phyloP scores from a whole-genome alignment of 768 basidiomycete genomes.

The Dentipellis fragilis region DNA sequence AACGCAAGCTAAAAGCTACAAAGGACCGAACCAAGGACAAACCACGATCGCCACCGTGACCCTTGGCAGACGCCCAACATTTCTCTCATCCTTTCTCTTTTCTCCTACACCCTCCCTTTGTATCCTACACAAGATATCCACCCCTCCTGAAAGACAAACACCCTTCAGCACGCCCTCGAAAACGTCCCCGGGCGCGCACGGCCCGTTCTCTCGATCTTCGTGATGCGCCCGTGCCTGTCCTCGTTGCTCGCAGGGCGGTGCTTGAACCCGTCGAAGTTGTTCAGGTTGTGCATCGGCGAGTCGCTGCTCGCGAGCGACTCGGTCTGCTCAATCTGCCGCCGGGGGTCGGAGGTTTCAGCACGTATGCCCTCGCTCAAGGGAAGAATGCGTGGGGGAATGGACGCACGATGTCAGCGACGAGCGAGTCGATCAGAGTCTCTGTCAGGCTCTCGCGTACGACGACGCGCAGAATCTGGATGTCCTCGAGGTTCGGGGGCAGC shows the following conservation, averaged over 20 bases:
- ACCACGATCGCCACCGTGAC: neutral
- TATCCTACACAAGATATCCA: neutral
- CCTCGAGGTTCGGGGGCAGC: constrained; percentile 40
- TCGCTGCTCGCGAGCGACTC: constrained; percentile 40
- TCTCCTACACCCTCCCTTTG: neutral
- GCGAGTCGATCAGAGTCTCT: constrained; percentile 37
- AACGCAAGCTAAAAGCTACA: neutral
- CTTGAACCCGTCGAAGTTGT: constrained; percentile 25
- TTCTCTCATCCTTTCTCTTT: neutral
- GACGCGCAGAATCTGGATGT: constrained; percentile 49
- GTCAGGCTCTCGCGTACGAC: constrained; percentile 49
- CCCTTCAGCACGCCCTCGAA: constrained; percentile 49
- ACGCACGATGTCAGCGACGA: constrained; percentile 63
- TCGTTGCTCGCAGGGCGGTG: constrained; percentile 25
- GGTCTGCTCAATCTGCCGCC: constrained; percentile 54
- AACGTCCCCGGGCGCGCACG: constrained; percentile 52
- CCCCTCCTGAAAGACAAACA: too few relatives aligned
- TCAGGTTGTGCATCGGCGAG: constrained; percentile 42
- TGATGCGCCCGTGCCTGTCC: constrained; percentile 31
- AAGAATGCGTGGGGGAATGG: constrained; percentile 37
- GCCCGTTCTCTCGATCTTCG: constrained; percentile 28
- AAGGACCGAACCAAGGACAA: neutral
- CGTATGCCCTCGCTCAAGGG: too few relatives aligned
- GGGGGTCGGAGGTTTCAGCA: neutral
- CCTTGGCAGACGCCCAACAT: neutral